Conservation (phyloP, 208 protist species). For the Wallacemonas sp. region DNA sequence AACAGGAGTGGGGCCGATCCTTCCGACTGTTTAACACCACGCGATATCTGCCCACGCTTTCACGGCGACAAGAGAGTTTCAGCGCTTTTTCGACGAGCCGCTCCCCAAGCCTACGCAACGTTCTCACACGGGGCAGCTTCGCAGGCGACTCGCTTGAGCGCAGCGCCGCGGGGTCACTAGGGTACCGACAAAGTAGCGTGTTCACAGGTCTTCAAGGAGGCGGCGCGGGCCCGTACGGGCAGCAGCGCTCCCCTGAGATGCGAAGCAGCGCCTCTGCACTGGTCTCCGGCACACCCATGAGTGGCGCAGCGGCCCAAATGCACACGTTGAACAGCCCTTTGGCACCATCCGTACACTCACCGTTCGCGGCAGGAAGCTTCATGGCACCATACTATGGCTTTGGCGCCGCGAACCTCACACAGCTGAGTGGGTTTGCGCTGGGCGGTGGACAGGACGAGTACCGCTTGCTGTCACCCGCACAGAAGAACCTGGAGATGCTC, state of each 20-base stretch:
- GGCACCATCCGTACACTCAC: slow-evolving; percentile 1
- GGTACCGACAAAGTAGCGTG: background rate
- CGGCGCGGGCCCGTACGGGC: background rate
- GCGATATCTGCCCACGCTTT: slow-evolving; percentile 23
- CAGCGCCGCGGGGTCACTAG: background rate
- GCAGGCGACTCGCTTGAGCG: slow-evolving; percentile 3
- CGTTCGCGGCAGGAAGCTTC: background rate
- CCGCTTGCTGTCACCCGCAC: slow-evolving; percentile 8
- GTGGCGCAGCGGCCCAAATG: background rate
- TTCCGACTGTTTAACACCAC: slow-evolving; percentile 77
- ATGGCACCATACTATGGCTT: background rate
- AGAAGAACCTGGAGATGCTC: slow-evolving; percentile 48
- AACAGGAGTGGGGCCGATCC: slow-evolving; percentile 71
- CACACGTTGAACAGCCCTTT: background rate
- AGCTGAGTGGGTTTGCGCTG: slow-evolving; percentile 14
- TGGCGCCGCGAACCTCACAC: background rate
- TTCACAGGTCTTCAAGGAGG: background rate
- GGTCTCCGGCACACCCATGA: background rate
- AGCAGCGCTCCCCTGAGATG: background rate
- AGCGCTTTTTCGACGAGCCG: background rate
- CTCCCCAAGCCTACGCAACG: slow-evolving; percentile 1
- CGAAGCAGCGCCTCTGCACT: background rate
- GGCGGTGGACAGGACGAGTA: slow-evolving; percentile 25
- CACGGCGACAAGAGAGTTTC: background rate
- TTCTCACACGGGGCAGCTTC: slow-evolving; percentile 8